A percentile compares a stretch with the other conserved stretches of the same genome.
Evolutionary conservation across 2,329 filamentous ascomycete species (phyloP).

Genomic region (Fusarium pseudonygamai): DNA sequence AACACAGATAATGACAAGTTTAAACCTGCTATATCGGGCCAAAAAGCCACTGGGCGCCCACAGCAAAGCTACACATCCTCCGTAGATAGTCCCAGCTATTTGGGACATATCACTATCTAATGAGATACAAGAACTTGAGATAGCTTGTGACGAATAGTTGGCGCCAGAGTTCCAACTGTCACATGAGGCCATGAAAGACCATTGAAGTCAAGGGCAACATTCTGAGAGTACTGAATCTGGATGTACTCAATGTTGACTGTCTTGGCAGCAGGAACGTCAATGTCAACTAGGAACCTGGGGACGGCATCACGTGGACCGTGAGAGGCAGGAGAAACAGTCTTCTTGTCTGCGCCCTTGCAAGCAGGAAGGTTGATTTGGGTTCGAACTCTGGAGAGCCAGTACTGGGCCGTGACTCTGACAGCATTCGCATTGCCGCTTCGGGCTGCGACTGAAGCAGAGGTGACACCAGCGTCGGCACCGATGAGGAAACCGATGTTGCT

Average conservation of each 20-base stretch:
- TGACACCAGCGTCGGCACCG: conserved; percentile 28
- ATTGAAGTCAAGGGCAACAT: conserved; percentile 16
- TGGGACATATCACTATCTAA: not conserved
- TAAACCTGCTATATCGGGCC: not conserved
- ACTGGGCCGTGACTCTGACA: conserved; percentile 15
- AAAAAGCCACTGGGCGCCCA: fast-evolving
- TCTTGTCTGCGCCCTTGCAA: not conserved
- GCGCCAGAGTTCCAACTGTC: conserved; percentile 31
- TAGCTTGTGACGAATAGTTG: not conserved
- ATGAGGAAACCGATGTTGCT: conserved; percentile 33
- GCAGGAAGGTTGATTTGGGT: conserved; percentile 28
- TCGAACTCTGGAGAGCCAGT: conserved; percentile 34
- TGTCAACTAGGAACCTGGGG: conserved; percentile 24
- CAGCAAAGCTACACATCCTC: not conserved
- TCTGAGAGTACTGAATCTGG: conserved; percentile 52
- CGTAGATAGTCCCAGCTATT: no score
- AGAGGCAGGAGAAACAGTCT: conserved; percentile 10
- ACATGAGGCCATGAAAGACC: conserved; percentile 27
- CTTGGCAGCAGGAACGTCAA: conserved; percentile 2
- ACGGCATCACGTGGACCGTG: conserved; percentile 14
- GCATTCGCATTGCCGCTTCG: conserved; percentile 28
- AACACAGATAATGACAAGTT: no score
- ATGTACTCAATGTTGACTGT: conserved; percentile 23
- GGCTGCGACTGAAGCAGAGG: conserved; percentile 44
- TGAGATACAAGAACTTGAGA: conserved; percentile 1